A percentile compares a stretch with the other conserved stretches of the same genome.
These are phyloP conservation scores for Ophiostoma ips DNA, from an alignment of 2,329 filamentous ascomycete species.

Conservation along the genomic window DNA sequence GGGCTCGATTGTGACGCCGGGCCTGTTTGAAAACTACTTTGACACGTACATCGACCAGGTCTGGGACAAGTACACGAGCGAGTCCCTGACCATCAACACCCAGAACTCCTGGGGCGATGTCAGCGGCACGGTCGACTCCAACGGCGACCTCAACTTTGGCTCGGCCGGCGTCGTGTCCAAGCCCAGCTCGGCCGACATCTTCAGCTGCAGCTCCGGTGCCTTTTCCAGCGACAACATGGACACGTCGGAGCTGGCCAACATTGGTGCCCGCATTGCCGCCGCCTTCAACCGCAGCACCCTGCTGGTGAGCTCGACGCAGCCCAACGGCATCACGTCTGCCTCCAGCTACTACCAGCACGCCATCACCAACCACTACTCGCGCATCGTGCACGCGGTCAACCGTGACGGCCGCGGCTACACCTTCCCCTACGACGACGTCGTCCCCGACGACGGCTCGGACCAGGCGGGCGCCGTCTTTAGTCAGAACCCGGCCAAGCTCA, in stretches of 20 bases:
- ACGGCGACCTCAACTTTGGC: slow-evolving; percentile 27
- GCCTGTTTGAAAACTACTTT: slow-evolving; percentile 37
- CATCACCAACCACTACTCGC: slow-evolving; percentile 52
- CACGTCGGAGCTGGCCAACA: slow-evolving; percentile 37
- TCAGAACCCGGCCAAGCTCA: slow-evolving; percentile 31
- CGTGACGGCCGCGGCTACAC: slow-evolving; percentile 50
- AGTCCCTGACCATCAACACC: slow-evolving; percentile 37
- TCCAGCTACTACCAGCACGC: slow-evolving; percentile 42
- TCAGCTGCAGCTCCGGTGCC: slow-evolving; percentile 40
- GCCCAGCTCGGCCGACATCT: slow-evolving; percentile 35
- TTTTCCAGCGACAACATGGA: slow-evolving; percentile 33
- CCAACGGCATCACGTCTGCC: slow-evolving; percentile 32
- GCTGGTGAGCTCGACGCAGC: slow-evolving; percentile 36
- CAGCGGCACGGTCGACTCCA: slow-evolving; percentile 26
- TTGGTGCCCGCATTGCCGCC: slow-evolving; percentile 61
- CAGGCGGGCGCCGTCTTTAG: slow-evolving; percentile 51
- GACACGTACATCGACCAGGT: slow-evolving; percentile 34
- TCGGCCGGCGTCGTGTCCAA: slow-evolving; percentile 27
- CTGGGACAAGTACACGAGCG: slow-evolving; percentile 33
- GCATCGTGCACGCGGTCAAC: slow-evolving; percentile 48
- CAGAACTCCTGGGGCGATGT: slow-evolving; percentile 38
- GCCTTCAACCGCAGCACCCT: slow-evolving; percentile 64
- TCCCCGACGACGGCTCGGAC: slow-evolving; percentile 36
- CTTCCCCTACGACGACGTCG: slow-evolving; percentile 60
- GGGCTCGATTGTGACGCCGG: slow-evolving; percentile 28